Conservation (phyloP, 169 alveolate genomes). For the Eimeria praecox region DNA sequence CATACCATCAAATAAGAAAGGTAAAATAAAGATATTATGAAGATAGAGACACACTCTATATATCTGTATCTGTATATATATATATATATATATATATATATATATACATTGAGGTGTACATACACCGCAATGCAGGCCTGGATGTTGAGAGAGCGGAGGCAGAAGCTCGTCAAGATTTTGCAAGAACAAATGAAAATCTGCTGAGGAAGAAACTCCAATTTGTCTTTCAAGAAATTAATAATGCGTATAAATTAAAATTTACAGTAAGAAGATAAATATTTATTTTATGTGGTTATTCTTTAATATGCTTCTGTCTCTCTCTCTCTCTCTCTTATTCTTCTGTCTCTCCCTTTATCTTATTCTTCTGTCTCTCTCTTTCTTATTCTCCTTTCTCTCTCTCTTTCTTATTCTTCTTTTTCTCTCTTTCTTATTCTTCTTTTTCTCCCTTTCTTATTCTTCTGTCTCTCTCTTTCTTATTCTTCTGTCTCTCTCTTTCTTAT, state of each 20-base stretch:
- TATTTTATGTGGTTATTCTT: neutral
- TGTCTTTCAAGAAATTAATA: neutral
- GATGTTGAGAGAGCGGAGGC: conserved; percentile 60
- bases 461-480: too few species aligned
- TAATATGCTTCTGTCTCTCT: neutral
- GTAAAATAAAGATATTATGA: too few species aligned
- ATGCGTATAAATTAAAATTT: conserved; percentile 15
- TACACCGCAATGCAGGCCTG: neutral
- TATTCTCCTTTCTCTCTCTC: too few species aligned
- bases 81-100: neutral
- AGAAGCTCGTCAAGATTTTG: conserved; percentile 16
- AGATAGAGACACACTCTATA: too few species aligned
- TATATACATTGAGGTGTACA: neutral
- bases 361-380: too few species aligned
- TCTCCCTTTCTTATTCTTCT: too few species aligned
- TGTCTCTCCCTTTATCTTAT: too few species aligned
- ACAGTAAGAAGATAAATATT: neutral
- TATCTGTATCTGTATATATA: neutral
- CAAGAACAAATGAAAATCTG: neutral
- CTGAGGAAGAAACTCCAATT: neutral
- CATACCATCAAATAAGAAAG: too few species aligned
- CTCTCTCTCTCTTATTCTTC: too few species aligned
- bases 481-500: too few species aligned
- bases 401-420: too few species aligned
- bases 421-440: too few species aligned